These are phyloP conservation scores for Monosporascus sp. DNA, from an alignment of 2,329 filamentous ascomycete species.

Conservation along the genomic window DNA sequence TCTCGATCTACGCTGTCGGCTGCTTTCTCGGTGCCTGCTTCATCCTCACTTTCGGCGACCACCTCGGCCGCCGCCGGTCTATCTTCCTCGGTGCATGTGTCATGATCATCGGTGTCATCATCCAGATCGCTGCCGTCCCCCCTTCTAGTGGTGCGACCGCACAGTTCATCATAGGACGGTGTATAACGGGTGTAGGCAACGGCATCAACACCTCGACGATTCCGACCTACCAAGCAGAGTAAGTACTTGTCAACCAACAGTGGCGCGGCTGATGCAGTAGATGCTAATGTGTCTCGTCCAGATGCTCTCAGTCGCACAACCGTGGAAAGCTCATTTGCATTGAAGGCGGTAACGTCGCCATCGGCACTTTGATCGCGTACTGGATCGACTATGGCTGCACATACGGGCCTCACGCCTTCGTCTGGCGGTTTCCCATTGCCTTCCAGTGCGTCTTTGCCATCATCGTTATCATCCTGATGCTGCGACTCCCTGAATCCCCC, in stretches of 20 bases:
- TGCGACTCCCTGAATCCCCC: slow-evolving; percentile 49
- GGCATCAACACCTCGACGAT: slow-evolving; percentile 45
- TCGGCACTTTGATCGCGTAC: slow-evolving; percentile 38
- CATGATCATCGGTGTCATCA: slow-evolving; percentile 51
- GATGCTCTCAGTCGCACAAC: slow-evolving; percentile 43
- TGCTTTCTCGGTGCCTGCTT: slow-evolving; percentile 37
- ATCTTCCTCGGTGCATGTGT: slow-evolving; percentile 49
- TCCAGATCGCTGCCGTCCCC: slow-evolving; percentile 46
- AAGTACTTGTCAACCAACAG: slow-evolving; percentile 1
- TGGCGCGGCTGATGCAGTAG: background rate
- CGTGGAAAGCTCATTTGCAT: slow-evolving; percentile 59
- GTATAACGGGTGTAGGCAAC: slow-evolving; percentile 46
- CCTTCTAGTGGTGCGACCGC: slow-evolving; percentile 41
- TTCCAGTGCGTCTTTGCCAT: slow-evolving; percentile 41
- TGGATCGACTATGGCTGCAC: slow-evolving; percentile 38
- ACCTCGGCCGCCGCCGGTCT: slow-evolving; percentile 49
- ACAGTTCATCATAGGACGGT: slow-evolving; percentile 44
- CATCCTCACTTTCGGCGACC: slow-evolving; percentile 42
- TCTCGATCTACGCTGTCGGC: slow-evolving; percentile 37
- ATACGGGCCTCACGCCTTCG: slow-evolving; percentile 27
- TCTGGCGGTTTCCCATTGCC: slow-evolving; percentile 35
- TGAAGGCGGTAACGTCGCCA: slow-evolving; percentile 38
- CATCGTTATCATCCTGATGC: slow-evolving; percentile 34
- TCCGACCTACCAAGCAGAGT: slow-evolving; percentile 37
- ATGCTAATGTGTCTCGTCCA: slow-evolving; percentile 12